Evolutionary conservation across 257 asterid genomes (phyloP), one percentile per base, ranked within the genome.

Genomic region (Avicennia marina): DNA sequence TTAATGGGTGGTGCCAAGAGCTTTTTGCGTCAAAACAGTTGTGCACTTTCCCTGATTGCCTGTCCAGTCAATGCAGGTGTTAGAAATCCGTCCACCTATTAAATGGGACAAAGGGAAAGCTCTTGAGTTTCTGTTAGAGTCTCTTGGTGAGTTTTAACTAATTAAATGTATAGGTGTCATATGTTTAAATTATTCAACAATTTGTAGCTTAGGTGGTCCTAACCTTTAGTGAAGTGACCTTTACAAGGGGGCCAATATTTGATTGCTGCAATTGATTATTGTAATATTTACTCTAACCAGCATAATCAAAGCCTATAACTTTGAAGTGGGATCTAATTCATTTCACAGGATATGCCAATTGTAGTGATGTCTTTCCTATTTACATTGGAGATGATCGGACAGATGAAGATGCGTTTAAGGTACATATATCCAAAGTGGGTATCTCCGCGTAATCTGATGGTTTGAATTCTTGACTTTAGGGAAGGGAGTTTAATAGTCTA

Each of bases 101-200:
- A 91, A 81, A 67, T 91, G 98, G 98, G 96, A 91, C 86, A 91
- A 91, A 50, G 98, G 98, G 53, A 91, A 88, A 82, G 98, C 98
- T 62, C 86, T 91, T 20, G 98, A 91, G 76, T 91, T 91, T 61
- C 71, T 91, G 50, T 65, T 91, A 18, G 88, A 87, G 64, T 83
- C 98, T 31, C 95, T 91, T 49, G 98, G 98, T 90, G 47, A 72
- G 93, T 75, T 56, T 16, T 7, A 7, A 6, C 32, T 11, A 22
- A 29, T 21, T 59, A 43, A 32, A 27, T 59, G 44, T n/a, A n/a
- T n/a, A n/a, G n/a, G n/a, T n/a, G n/a, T n/a, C n/a, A n/a, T n/a
- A n/a, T n/a, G n/a, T 4, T 46, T 53, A 41, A 33, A 24, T 18
- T 19, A 1, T 49, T 22, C 34, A 29, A 11, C 12, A 0, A 7